A percentile compares a stretch with the other conserved stretches of the same genome.
Evolutionary conservation across 2,329 filamentous ascomycete species (phyloP).

Genomic region (Fusarium sp.): DNA sequence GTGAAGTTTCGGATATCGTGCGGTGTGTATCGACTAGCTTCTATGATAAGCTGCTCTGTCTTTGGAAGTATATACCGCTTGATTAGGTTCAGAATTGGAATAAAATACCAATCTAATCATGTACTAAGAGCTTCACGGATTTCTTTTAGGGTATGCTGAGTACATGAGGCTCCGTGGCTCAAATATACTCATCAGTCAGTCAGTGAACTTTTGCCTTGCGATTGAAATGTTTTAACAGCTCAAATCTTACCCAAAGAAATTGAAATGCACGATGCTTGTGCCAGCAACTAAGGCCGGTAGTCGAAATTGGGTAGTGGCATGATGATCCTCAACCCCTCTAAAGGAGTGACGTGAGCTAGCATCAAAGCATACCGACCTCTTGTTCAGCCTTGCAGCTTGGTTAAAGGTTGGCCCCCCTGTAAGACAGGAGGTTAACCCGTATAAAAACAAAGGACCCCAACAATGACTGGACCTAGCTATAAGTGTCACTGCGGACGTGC

Average conservation of each 20-base stretch:
- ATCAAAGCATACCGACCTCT: constrained; percentile 10
- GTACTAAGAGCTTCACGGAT: background rate
- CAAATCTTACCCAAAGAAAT: background rate
- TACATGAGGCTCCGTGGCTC: background rate
- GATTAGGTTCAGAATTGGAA: background rate
- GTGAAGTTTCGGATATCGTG: constrained; percentile 45
- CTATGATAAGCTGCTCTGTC: constrained; percentile 77
- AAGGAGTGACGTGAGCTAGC: constrained; percentile 23
- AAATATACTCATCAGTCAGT: background rate
- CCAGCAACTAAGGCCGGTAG: constrained; percentile 13
- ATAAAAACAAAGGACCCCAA: constrained; percentile 31
- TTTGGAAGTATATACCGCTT: constrained; percentile 66
- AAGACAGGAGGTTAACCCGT: constrained; percentile 18
- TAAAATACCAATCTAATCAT: background rate
- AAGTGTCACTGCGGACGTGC: constrained; percentile 20
- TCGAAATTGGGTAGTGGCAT: constrained; percentile 19
- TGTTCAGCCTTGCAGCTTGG: constrained; percentile 37
- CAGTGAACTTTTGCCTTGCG: background rate
- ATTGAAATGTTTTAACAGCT: background rate
- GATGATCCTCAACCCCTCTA: constrained; percentile 26
- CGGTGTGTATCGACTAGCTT: constrained; percentile 79
- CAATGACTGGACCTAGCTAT: constrained; percentile 10
- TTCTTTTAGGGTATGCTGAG: background rate
- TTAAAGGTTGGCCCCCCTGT: constrained; percentile 28
- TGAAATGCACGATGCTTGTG: constrained; percentile 1